These are phyloP conservation scores for Tuber aestivum DNA, from an alignment of 495 filamentous ascomycete genomes.

Conservation along the genomic window DNA sequence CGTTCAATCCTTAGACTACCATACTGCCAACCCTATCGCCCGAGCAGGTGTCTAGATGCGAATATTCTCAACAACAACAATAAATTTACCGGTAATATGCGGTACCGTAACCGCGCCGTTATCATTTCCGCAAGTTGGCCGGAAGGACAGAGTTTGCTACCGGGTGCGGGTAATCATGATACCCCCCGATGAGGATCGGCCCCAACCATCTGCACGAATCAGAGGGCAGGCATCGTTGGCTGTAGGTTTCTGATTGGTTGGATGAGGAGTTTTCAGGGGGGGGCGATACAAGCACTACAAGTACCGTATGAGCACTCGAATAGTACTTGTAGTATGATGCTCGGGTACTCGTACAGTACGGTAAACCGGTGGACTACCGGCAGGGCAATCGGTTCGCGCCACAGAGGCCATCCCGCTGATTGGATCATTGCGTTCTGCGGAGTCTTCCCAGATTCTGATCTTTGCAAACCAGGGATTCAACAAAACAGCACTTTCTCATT, in stretches of 20 bases:
- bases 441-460: not conserved
- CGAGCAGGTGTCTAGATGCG: no score
- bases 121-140: not conserved
- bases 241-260: not conserved
- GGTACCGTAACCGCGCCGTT: not conserved
- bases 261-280: not conserved
- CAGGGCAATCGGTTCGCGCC: not conserved
- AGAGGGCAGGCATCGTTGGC: not conserved
- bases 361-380: no score
- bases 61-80: no score
- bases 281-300: no score
- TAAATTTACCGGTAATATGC: no score
- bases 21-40: no score
- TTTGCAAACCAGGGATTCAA: not conserved
- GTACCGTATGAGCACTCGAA: no score
- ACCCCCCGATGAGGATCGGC: not conserved
- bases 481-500: not conserved
- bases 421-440: not conserved
- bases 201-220: not conserved
- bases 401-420: not conserved
- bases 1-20: no score
- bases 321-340: no score
- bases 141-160: not conserved
- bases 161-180: not conserved
- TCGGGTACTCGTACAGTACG: no score